Base-by-base conservation (phyloP, 768 basidiomycete genomes). In the Phaeotremella skinneri region DNA sequence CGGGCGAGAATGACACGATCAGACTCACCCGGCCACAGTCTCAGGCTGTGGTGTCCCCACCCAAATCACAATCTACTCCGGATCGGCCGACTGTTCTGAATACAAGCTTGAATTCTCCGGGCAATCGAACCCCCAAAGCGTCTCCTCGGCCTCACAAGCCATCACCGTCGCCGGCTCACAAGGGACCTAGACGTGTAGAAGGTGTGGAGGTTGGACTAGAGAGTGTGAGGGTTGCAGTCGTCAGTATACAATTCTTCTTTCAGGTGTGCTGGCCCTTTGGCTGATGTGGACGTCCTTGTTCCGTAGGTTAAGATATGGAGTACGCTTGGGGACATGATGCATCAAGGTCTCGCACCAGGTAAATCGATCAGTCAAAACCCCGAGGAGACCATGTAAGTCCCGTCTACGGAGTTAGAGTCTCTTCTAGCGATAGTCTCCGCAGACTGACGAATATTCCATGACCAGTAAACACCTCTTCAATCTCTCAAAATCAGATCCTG, bases 381-480 rank as follows among this genome's bases (percentile, higher is more conserved):
- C 1, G 32, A 21, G 17, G 55, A 54, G 3, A 60, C 65, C 7
- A 34, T 67, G 68, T 64, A 47, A 59, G 68, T 63, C 16, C 23
- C 21, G n/a, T n/a, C n/a, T n/a, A n/a, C n/a, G n/a, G n/a, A n/a
- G n/a, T n/a, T n/a, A n/a, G n/a, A n/a, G n/a, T 43, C 23, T 27
- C 41, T n/a, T 2, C 20, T 17, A 23, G 4, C 21, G 17, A 6
- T 26, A 37, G 50, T 2, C 39, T n/a, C 16, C 2, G 21, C 55
- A 59, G 52, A 55, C 39, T 25, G 37, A 29, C 43, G 11, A 45
- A 9, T 45, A 23, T 42, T n/a, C n/a, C 47, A 56, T 13, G 17
- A 20, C 7, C 50, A 73, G 69, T 3, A 45, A 58, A 52, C 71
- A 73, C 52, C 48, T 72, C 17, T 37, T 43, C 34, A 62, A 58